A percentile compares a stretch with the other conserved stretches of the same genome.
These are phyloP conservation scores for Melastoma malabathricum DNA, from an alignment of 345 rosid species.

Conservation along the genomic window DNA sequence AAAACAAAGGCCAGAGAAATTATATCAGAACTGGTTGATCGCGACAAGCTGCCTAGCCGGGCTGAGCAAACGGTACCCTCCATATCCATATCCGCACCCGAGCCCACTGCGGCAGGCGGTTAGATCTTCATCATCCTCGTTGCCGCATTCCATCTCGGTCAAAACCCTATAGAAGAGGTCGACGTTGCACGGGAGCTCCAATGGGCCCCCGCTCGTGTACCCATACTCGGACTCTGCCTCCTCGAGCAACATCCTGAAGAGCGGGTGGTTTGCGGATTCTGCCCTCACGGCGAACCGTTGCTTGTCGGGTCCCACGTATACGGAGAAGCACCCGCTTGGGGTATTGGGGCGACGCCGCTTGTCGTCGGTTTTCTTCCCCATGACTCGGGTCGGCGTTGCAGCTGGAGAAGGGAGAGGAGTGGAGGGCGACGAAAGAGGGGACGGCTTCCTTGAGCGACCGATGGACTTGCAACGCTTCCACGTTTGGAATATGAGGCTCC, in stretches of 20 bases:
- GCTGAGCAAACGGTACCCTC: constrained; percentile 25
- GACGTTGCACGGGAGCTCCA: constrained; percentile 53
- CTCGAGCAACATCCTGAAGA: constrained; percentile 45
- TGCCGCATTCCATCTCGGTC: constrained; percentile 14
- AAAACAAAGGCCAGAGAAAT: too few relatives aligned
- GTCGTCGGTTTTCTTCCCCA: neutral
- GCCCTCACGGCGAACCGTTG: constrained; percentile 46
- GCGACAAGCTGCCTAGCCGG: constrained; percentile 18
- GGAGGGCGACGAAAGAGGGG: neutral
- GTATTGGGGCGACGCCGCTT: constrained; percentile 15
- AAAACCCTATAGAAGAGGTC: constrained; percentile 33
- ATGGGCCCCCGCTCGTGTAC: constrained; percentile 34
- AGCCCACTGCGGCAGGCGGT: neutral
- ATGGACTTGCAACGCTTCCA: constrained; percentile 50
- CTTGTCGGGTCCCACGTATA: constrained; percentile 45
- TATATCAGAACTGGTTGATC: constrained; percentile 8
- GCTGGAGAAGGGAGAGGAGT: too few relatives aligned
- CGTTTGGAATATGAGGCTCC: constrained; percentile 32
- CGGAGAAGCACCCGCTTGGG: constrained; percentile 55
- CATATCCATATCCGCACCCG: constrained; percentile 21
- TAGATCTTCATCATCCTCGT: neutral
- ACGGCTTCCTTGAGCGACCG: constrained; percentile 7
- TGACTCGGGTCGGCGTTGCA: neutral
- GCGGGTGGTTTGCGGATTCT: constrained; percentile 44
- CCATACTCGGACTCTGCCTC: constrained; percentile 64